Base-by-base conservation (phyloP, 495 filamentous ascomycete genomes). In the Penicillium roqueforti region DNA sequence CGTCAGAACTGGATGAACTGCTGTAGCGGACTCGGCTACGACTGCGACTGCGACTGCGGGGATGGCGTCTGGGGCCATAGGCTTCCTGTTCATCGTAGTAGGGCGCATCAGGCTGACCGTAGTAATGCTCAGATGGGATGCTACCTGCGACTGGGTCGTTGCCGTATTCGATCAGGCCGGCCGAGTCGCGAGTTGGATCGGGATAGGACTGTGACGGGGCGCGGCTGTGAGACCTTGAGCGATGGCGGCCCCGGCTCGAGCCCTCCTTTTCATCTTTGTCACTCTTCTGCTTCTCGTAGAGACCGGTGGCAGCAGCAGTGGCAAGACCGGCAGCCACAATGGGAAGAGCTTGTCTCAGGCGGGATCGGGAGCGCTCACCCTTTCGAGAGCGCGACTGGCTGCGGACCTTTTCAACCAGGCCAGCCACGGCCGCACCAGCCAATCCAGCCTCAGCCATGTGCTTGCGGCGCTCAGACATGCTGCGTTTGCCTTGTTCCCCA, bases 91-190 rank as follows among this genome's bases (percentile, higher is more conserved):
- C 68, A 28, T 77, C 72, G 10, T 69, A 69, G 58, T 79, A 78
- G 51, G 75, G 76, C 2, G 55, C 51, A 5, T 62, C 70, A 6
- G 76, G 73, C 11, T 75, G 74, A 28, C 78, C 74, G 55, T 81
- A 77, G 57, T 79, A 78, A 56, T 80, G 75, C 41, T 71, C 73
- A 43, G 67, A 62, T 11, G 76, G 75, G 28, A 75, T 75, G 46
- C 72, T 76, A 38, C 76, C 76, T 62, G 79, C 72, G 32, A 88
- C 78, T 45, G 84, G 84, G 42, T 82, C 78, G 40, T 81, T 78
- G 56, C 87, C 89, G 72, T 92, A 92, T 68, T 91, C 87, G 73
- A 95, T 89, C 72, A 93, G 77, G 54, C 83, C 86, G 73, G 80
- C 74, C 37, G 71, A 82, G 68, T 81, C 77, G 57, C 77, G 76